Percentiles rank a stretch among this genome's conserved stretches.
phyloP scores from a whole-genome alignment of 352 stramenopile genomes.

The Phytophthora kernoviae region DNA sequence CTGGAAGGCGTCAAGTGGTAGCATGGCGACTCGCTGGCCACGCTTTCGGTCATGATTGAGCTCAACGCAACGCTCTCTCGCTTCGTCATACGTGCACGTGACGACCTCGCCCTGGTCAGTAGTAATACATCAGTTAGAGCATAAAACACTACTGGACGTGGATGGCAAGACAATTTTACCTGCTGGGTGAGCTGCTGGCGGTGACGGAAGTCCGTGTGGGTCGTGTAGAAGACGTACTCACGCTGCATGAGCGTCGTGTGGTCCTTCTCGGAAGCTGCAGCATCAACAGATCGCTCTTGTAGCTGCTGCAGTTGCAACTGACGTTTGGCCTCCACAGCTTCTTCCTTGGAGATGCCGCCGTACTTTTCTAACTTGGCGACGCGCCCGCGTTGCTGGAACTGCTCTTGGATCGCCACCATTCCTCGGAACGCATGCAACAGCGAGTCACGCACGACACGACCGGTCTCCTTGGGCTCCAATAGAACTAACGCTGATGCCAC shows the following conservation, averaged over 20 bases:
- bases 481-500: slow-evolving; percentile 51
- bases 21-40: slow-evolving; percentile 49
- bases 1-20: slow-evolving; percentile 51
- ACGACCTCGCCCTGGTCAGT: slow-evolving; percentile 44
- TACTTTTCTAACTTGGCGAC: slow-evolving; percentile 40
- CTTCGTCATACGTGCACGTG: slow-evolving; percentile 60
- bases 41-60: slow-evolving; percentile 56
- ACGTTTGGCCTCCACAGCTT: slow-evolving; percentile 36
- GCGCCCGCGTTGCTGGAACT: slow-evolving; percentile 41
- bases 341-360: slow-evolving; percentile 44
- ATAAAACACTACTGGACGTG: not conserved
- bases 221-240: slow-evolving; percentile 70
- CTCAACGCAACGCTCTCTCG: slow-evolving; percentile 42
- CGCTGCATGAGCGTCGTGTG: slow-evolving; percentile 14
- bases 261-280: not conserved
- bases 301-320: slow-evolving; percentile 10
- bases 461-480: slow-evolving; percentile 40
- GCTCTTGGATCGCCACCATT: slow-evolving; percentile 65
- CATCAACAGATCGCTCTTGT: not conserved
- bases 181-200: slow-evolving; percentile 57
- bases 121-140: not conserved
- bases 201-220: slow-evolving; percentile 59
- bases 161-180: slow-evolving; percentile 26
- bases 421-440: slow-evolving; percentile 51
- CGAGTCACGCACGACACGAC: slow-evolving; percentile 22